phyloP scores from a whole-genome alignment of 176 grass and related monocot genomes.

The Paspalum vaginatum region DNA sequence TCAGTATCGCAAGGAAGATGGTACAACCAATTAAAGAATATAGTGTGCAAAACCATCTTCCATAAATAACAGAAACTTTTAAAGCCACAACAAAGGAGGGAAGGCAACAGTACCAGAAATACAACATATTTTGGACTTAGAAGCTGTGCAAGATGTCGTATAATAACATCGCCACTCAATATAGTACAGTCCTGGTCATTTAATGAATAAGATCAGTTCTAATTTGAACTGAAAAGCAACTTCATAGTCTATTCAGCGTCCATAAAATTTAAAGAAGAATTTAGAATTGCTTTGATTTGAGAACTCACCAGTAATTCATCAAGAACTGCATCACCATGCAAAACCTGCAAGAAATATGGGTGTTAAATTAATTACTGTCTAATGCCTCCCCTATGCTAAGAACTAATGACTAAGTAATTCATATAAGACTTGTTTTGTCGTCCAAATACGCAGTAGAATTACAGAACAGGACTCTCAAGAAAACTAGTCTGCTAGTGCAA shows the following conservation, averaged over 20 bases:
- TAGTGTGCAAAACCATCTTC: neutral
- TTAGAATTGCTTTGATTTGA: constrained; percentile 15
- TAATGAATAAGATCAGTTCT: constrained; percentile 48
- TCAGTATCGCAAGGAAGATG: constrained; percentile 11
- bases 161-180: constrained; percentile 94
- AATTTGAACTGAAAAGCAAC: constrained; percentile 22
- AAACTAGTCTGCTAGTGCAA: neutral
- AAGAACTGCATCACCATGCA: constrained; percentile 95
- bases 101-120: constrained; percentile 83
- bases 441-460: neutral
- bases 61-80: neutral
- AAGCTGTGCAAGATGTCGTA: constrained; percentile 90
- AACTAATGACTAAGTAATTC: constrained; percentile 26
- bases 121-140: constrained; percentile 82
- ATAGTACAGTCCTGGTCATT: constrained; percentile 91
- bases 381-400: constrained; percentile 6
- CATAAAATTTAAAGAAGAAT: constrained; percentile 15
- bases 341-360: constrained; percentile 63
- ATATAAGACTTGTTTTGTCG: constrained; percentile 14
- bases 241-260: neutral
- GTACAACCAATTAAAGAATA: constrained; percentile 10
- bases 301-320: constrained; percentile 73
- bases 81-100: constrained; percentile 22
- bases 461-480: neutral
- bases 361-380: neutral